A percentile compares a stretch with the other conserved stretches of the same genome.
Evolutionary conservation across 108 stramenopile genomes (phyloP).

Genomic region (Stephanodiscus triporus): DNA sequence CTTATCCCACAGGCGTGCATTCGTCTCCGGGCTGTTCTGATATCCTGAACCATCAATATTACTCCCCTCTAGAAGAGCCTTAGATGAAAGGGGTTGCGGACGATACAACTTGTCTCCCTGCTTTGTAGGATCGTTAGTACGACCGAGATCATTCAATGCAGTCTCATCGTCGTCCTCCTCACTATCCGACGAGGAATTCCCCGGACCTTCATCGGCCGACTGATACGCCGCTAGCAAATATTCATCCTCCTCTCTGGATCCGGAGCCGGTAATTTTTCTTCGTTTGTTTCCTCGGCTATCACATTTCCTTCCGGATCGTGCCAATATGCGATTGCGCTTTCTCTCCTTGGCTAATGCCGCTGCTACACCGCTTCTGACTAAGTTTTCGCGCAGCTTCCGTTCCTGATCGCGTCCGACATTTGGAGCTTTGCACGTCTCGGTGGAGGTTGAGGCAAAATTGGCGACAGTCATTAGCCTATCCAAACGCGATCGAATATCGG

Average conservation of each 20-base stretch:
- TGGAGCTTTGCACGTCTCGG: background rate
- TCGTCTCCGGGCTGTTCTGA: constrained; percentile 24
- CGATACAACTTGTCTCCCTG: constrained; percentile 1
- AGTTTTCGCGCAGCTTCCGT: constrained; percentile 40
- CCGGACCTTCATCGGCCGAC: constrained; percentile 51
- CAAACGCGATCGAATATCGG: constrained; percentile 37
- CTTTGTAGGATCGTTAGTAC: background rate
- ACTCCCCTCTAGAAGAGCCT: constrained; percentile 50
- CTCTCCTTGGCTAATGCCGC: constrained; percentile 31
- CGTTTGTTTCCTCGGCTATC: background rate
- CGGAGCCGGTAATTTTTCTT: constrained; percentile 4
- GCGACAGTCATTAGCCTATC: constrained; percentile 29
- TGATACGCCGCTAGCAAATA: constrained; percentile 57
- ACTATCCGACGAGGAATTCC: constrained; percentile 2
- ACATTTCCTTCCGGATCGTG: background rate
- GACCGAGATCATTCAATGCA: constrained; percentile 9
- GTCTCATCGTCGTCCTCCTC: constrained; percentile 38
- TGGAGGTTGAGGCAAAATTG: constrained; percentile 11
- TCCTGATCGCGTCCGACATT: constrained; percentile 15
- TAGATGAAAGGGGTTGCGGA: constrained; percentile 20
- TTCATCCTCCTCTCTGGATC: constrained; percentile 33
- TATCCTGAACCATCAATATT: constrained; percentile 67
- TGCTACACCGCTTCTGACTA: constrained; percentile 39
- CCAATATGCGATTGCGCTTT: constrained; percentile 30
- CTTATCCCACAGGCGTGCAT: constrained; percentile 13